Conservation (phyloP, 169 alveolate genomes). For the Plasmodium gaboni region DNA sequence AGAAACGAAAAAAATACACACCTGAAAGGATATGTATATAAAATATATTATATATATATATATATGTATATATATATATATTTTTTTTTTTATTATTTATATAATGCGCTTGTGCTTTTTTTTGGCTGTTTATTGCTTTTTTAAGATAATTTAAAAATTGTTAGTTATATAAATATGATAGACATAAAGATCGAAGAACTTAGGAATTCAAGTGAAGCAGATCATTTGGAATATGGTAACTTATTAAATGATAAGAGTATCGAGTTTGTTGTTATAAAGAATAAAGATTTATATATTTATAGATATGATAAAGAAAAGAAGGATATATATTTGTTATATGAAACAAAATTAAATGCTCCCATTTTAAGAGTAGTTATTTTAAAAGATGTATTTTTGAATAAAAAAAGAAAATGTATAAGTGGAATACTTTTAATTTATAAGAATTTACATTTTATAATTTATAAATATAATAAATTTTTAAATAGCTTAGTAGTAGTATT, state of each 20-base stretch:
- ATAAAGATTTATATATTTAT: slow-evolving; percentile 52
- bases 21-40: too few species aligned
- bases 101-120: too few species aligned
- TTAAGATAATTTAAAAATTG: too few species aligned
- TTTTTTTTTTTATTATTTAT: too few species aligned
- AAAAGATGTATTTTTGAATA: slow-evolving; percentile 16
- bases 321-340: slow-evolving; percentile 16
- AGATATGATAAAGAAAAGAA: slow-evolving; percentile 3
- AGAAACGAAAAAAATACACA: too few species aligned
- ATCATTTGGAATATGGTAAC: slow-evolving; percentile 42
- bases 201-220: slow-evolving; percentile 39
- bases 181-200: slow-evolving; percentile 18
- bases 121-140: too few species aligned
- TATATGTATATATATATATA: too few species aligned
- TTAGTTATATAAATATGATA: slow-evolving; percentile 13
- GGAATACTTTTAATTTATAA: slow-evolving; percentile 48
- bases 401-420: slow-evolving; percentile 15
- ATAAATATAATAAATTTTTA: slow-evolving; percentile 15
- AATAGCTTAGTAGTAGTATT: slow-evolving; percentile 33
- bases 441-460: slow-evolving; percentile 33
- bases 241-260: slow-evolving; percentile 33
- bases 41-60: too few species aligned
- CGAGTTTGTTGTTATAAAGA: slow-evolving; percentile 27
- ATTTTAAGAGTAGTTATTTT: slow-evolving; percentile 22
- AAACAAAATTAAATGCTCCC: slow-evolving; percentile 49